phyloP scores from a whole-genome alignment of 371 early-diverging fungal species.

The Mortierella sp. region DNA sequence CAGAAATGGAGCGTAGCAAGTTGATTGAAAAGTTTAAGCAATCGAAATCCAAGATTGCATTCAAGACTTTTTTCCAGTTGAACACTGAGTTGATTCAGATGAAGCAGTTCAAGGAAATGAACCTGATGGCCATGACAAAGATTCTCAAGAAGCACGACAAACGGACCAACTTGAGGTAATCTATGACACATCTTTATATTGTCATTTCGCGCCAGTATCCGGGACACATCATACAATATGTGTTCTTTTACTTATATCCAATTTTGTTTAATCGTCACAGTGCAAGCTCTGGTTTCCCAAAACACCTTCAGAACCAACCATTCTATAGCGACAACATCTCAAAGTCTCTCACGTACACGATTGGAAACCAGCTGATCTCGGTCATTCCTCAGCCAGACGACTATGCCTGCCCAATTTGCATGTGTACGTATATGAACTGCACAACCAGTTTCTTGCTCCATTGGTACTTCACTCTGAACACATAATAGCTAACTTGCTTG shows the following conservation, averaged over 20 bases:
- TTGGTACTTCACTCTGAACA: no score
- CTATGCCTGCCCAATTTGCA: constrained; percentile 73
- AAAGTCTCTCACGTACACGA: constrained; percentile 56
- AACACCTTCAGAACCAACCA: constrained; percentile 56
- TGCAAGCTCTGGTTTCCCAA: constrained; percentile 64
- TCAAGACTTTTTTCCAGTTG: constrained; percentile 72
- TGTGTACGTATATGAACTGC: constrained; percentile 54
- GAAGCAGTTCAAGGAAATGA: constrained; percentile 79
- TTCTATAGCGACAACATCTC: constrained; percentile 52
- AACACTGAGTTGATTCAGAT: constrained; percentile 77
- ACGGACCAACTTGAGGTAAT: constrained; percentile 74
- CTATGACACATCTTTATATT: not conserved
- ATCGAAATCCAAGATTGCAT: constrained; percentile 60
- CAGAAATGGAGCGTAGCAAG: constrained; percentile 59
- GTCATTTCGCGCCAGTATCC: not conserved
- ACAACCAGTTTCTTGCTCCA: no score
- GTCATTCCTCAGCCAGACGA: constrained; percentile 85
- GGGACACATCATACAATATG: no score
- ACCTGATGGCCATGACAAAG: constrained; percentile 84
- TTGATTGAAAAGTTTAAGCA: constrained; percentile 44
- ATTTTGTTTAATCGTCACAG: constrained; percentile 26
- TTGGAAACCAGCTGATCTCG: constrained; percentile 53
- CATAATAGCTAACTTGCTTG: not conserved
- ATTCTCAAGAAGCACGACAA: constrained; percentile 91
- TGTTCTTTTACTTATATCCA: not conserved